Conservation (phyloP, 768 basidiomycete species). For the Xanthoconium stramineum region DNA sequence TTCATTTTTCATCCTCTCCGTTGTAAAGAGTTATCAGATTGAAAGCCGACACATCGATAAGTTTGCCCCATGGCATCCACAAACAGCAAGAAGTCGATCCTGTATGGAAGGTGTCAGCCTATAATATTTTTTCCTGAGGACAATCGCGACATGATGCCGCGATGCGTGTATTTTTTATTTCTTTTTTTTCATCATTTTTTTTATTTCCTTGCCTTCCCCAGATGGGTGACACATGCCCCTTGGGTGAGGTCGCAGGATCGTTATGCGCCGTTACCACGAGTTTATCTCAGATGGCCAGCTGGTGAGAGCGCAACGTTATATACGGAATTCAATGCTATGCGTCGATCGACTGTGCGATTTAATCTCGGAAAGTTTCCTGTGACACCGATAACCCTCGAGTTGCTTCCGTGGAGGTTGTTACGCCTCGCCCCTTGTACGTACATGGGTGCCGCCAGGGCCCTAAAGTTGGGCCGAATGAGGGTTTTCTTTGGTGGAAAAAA, state of each 20-base stretch:
- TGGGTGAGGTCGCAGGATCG: slow-evolving; percentile 25
- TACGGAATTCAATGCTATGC: not conserved
- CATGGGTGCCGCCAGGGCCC: slow-evolving; percentile 6
- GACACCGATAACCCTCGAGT: slow-evolving; percentile 6
- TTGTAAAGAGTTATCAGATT: slow-evolving; percentile 9
- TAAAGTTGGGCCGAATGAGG: not conserved
- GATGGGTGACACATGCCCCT: slow-evolving; percentile 23
- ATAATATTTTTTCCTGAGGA: slow-evolving; percentile 17
- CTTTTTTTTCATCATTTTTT: not conserved
- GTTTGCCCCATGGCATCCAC: slow-evolving; percentile 5
- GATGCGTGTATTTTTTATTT: slow-evolving; percentile 9
- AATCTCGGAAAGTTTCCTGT: slow-evolving; percentile 18
- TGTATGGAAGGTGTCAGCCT: slow-evolving; percentile 22
- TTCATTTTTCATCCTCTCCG: slow-evolving; percentile 11
- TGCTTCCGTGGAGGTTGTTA: slow-evolving; percentile 10
- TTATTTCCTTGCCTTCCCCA: slow-evolving; percentile 7
- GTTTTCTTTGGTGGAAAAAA: not conserved
- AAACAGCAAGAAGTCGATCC: slow-evolving; percentile 16
- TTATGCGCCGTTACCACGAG: slow-evolving; percentile 26
- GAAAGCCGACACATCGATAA: slow-evolving; percentile 9
- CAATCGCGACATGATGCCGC: slow-evolving; percentile 19
- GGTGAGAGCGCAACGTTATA: slow-evolving; percentile 15
- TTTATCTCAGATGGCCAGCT: slow-evolving; percentile 26
- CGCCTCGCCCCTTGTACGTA: slow-evolving; percentile 11
- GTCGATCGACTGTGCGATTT: slow-evolving; percentile 28